These are phyloP conservation scores for Sisymbrium altissimum DNA, from an alignment of 345 rosid genomes.

Conservation along the genomic window DNA sequence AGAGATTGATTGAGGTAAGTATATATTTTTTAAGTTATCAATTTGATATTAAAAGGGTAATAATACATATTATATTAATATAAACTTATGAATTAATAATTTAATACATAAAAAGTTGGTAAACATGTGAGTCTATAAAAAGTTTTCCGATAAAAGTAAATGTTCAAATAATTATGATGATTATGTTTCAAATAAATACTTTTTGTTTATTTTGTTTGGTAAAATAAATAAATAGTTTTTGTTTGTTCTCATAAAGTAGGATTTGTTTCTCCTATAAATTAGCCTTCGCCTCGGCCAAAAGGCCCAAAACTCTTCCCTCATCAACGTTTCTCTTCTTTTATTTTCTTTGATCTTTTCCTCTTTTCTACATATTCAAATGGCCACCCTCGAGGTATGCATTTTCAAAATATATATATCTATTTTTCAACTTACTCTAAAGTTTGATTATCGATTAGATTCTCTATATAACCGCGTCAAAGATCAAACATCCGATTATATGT, in stretches of 20 bases:
- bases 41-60: no score
- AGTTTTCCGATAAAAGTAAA: no score
- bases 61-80: no score
- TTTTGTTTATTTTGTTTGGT: no score
- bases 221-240: no score
- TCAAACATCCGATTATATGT: background rate
- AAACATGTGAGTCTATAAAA: no score
- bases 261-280: constrained; percentile 32
- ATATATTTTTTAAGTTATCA: no score
- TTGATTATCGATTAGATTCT: background rate
- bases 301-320: constrained; percentile 28
- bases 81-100: no score
- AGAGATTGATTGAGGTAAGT: no score
- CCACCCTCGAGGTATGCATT: constrained; percentile 29
- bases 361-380: constrained; percentile 29
- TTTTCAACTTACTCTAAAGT: background rate
- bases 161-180: background rate
- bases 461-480: background rate
- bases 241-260: no score
- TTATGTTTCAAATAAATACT: no score
- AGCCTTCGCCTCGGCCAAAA: constrained; percentile 16
- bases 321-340: constrained; percentile 12
- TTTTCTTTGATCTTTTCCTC: background rate
- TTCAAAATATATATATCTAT: background rate
- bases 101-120: no score